Evolutionary conservation across 2,329 filamentous ascomycete genomes (phyloP), one percentile per base, ranked within the genome.

Genomic region (Byssoonygena ceratinophila): DNA sequence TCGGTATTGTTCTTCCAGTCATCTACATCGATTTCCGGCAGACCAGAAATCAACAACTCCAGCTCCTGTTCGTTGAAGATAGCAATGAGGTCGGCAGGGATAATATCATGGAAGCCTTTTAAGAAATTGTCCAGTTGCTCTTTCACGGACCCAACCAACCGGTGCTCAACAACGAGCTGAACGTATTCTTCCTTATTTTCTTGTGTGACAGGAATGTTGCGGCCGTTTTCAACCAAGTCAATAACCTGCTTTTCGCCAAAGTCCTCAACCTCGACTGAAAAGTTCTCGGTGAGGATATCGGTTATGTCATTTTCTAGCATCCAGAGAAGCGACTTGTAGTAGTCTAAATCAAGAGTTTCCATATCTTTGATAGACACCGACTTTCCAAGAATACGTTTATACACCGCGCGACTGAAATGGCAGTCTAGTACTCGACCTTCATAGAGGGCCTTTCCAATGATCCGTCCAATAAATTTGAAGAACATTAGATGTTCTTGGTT

Each of bases 1-100:
- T 98, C 94, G 1, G 91, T 94, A 71, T 96, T 95, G 71, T 87
- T 89, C 79, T 95, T 96, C 92, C 92, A 98, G 71, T 98, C 92
- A 64, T 98, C 92, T 37, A 97, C 82, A 61, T 98, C 91, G 60
- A 98, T 96, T 64, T 98, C 92, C 1, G 92, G 92, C 48, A 98
- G 78, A 65, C 92, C 92, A 47, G 92, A 98, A 64, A 98, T 98
- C 56, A 98, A 77, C 45, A 98, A 76, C 68, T 98, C 92, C 25
- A 98, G 78, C 71, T 98, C 92, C 68, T 98, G 92, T 68, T 98
- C 92, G 66, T 94, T 96, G 76, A 98, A 98, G 63, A 98, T 98
- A 46, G 89, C 85, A 62, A 98, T 87, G 46, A 98, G 76, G 60
- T 96, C 89, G 0, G 88, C 84, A 0, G 92, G 89, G 54, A 98